Base-by-base conservation (phyloP, 2,329 filamentous ascomycete species). In the Pseudomassariella vexata region DNA sequence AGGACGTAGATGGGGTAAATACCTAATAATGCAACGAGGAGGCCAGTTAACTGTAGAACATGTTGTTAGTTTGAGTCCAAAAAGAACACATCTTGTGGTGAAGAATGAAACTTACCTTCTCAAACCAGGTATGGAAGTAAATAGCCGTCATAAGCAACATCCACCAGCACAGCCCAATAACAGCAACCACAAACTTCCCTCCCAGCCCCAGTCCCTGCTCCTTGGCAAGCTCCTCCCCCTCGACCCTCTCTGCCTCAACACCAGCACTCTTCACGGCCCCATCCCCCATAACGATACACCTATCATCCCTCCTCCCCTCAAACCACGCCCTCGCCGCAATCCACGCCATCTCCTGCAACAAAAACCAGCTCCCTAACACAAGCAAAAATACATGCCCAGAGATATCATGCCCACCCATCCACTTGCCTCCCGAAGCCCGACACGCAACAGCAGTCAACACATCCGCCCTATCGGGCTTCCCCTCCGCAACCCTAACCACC, bases 111-210 rank as follows among this genome's bases (percentile, higher is more conserved):
- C 70, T 50, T 49, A 85, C 82, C 82, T 96, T 98, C 66, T 98
- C 92, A 49, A 94, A 81, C 89, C 90, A 96, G 1, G 92, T 98
- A 59, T 98, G 92, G 52, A 98, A 98, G 69, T 90, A 98, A 23
- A 94, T 89, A 3, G 89, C 89, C 24, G 92, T 98, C 92, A 98
- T 98, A 39, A 96, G 69, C 55, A 98, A 60, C 92, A 98, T 98
- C 86, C 92, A 96, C 66, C 81, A 75, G 52, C 82, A 86, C 52
- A 95, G 49, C 0, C 60, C 79, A 12, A 83, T 72, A 17, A 95
- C 76, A 0, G 52, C 70, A 16, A 71, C 60, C 41, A 79, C 73
- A 43, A 82, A 63, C 68, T 76, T 65, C 46, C 62, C 61, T 7
- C 70, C 61, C 30, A 72, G 44, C 3, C 68, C 63, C 35, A 74